Conservation (phyloP, 345 rosid species). For the Cardamine resedifolia region DNA sequence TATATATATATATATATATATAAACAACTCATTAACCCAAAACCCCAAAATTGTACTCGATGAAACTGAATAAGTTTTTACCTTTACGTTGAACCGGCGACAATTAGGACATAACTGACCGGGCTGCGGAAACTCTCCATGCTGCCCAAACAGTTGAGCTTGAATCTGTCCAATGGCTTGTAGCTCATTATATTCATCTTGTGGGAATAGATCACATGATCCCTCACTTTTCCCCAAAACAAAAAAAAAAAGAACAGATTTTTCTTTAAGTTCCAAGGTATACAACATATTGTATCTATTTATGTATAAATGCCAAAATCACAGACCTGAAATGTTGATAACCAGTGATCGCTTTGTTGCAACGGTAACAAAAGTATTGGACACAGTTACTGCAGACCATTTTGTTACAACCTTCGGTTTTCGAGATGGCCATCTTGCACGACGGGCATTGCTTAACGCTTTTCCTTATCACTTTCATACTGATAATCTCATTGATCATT, state of each 20-base stretch:
- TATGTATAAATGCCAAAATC: neutral
- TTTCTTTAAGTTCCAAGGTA: neutral
- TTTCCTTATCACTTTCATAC: constrained; percentile 53
- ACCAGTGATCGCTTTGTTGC: constrained; percentile 66
- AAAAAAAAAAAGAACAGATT: neutral
- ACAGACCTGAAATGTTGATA: constrained; percentile 75
- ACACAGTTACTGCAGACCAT: constrained; percentile 81
- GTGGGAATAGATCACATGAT: constrained; percentile 63
- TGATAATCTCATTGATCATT: constrained; percentile 76
- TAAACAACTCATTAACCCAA: neutral
- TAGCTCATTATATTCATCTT: constrained; percentile 50
- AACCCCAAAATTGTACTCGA: neutral
- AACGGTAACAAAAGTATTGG: constrained; percentile 72
- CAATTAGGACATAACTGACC: constrained; percentile 64
- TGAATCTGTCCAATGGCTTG: constrained; percentile 50
- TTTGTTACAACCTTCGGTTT: constrained; percentile 88
- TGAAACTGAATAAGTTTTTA: constrained; percentile 23
- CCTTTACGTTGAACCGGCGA: constrained; percentile 72
- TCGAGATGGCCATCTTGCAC: constrained; percentile 84
- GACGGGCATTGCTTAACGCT: constrained; percentile 83
- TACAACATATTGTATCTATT: neutral
- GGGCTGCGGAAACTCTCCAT: constrained; percentile 23
- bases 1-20: too few relatives aligned
- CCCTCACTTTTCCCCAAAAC: constrained; percentile 48
- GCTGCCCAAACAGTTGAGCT: constrained; percentile 46